These are phyloP conservation scores for Mantamonas sphyraenae DNA, from an alignment of 78 protist genomes.

Conservation along the genomic window DNA sequence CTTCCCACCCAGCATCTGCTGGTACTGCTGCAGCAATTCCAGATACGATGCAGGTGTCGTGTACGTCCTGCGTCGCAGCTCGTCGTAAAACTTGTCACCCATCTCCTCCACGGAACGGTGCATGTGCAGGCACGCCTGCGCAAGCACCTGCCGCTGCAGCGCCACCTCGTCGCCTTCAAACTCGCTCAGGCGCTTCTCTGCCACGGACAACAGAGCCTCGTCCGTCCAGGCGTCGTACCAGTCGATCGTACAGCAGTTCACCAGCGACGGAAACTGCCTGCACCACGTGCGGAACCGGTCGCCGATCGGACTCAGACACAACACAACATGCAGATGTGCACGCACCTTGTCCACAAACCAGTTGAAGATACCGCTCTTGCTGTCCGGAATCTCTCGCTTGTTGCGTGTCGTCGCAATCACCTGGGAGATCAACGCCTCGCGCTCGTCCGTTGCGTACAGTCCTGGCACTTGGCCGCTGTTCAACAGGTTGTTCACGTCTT, in stretches of 20 bases:
- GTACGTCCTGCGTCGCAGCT: not conserved
- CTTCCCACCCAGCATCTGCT: not conserved
- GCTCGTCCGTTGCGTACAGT: conserved; percentile 27
- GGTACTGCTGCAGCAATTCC: not conserved
- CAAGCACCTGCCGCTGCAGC: not conserved
- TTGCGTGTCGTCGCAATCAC: not conserved
- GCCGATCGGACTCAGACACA: conserved; percentile 57
- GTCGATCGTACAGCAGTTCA: conserved; percentile 60
- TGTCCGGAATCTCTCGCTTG: not conserved
- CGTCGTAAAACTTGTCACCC: not conserved
- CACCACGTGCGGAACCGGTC: conserved; percentile 31
- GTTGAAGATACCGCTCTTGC: not conserved
- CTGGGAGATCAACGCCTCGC: not conserved
- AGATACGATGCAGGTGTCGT: conserved; percentile 21
- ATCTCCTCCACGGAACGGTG: not conserved
- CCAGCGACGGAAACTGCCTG: conserved; percentile 50
- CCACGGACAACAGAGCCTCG: conserved; percentile 17
- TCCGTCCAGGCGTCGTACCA: conserved; percentile 62
- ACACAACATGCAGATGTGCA: conserved; percentile 39
- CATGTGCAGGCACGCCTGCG: not conserved
- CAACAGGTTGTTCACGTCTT: conserved; percentile 56
- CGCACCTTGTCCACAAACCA: conserved; percentile 35
- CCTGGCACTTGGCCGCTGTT: conserved; percentile 48
- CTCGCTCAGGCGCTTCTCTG: not conserved
- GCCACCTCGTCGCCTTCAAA: not conserved